These are phyloP conservation scores for Vigna nakashimae DNA, from an alignment of 306 rosid genomes.

Conservation along the genomic window DNA sequence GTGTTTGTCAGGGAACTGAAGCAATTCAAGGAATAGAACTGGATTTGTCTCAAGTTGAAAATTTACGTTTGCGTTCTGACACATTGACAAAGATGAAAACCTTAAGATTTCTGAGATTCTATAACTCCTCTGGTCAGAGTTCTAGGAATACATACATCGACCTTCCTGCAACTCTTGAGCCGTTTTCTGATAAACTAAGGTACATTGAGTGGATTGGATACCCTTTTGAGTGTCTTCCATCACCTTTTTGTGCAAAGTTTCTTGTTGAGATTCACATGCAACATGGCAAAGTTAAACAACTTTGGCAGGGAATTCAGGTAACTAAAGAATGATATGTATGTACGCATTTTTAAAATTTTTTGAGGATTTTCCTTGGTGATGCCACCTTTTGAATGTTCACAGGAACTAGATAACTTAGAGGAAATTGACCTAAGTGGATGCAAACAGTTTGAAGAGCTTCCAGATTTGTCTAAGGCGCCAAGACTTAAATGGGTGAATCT, in stretches of 20 bases:
- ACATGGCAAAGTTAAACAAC: background rate
- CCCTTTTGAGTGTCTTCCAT: slow-evolving; percentile 32
- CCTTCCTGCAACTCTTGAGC: slow-evolving; percentile 8
- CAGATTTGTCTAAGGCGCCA: slow-evolving; percentile 35
- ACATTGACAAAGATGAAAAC: slow-evolving; percentile 38
- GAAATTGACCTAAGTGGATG: background rate
- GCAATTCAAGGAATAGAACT: slow-evolving; percentile 40
- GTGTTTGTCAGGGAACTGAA: slow-evolving; percentile 21
- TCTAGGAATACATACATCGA: background rate
- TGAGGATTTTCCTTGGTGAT: background rate
- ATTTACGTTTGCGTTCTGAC: background rate
- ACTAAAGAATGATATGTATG: background rate
- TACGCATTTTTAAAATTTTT: too few relatives aligned
- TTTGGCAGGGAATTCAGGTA: slow-evolving; percentile 46
- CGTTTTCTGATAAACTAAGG: slow-evolving; percentile 27
- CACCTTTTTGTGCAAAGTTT: background rate
- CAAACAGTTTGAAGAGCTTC: background rate
- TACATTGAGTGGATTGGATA: slow-evolving; percentile 43
- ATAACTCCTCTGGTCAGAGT: background rate
- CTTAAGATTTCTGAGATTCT: slow-evolving; percentile 32
- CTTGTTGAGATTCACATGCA: slow-evolving; percentile 43
- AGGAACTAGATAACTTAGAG: slow-evolving; percentile 38
- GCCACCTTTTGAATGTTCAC: background rate
- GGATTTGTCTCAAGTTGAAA: slow-evolving; percentile 22
- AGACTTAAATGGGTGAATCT: slow-evolving; percentile 37